Conservation (phyloP, 192 early-diverging fungal genomes). For the Umbelopsis isabellina region DNA sequence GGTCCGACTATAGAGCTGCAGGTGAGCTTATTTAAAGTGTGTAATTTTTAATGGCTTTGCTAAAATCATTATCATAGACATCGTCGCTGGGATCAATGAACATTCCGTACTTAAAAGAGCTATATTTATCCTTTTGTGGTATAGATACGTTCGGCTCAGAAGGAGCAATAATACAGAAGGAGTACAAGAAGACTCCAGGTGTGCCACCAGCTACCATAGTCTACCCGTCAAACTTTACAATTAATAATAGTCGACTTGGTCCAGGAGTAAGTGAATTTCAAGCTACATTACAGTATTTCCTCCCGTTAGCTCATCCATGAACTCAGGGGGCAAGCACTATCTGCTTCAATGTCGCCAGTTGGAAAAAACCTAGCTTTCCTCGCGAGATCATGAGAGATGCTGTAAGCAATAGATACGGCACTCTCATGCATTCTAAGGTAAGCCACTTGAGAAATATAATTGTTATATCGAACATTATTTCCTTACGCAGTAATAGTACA, state of each 20-base stretch:
- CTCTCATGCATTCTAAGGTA: conserved; percentile 48
- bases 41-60: not conserved
- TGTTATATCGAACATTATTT: not conserved
- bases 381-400: conserved; percentile 34
- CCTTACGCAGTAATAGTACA: conserved; percentile 31
- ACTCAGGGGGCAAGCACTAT: conserved; percentile 41
- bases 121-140: conserved; percentile 49
- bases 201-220: conserved; percentile 44
- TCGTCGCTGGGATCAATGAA: conserved; percentile 50
- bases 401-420: conserved; percentile 36
- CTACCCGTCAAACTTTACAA: conserved; percentile 47
- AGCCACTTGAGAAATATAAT: not conserved
- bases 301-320: not conserved
- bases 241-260: conserved; percentile 37
- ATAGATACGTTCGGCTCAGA: conserved; percentile 24
- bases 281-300: not conserved
- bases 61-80: conserved; percentile 32
- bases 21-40: conserved; percentile 26
- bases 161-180: conserved; percentile 10
- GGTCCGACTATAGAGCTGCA: conserved; percentile 47
- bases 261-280: conserved; percentile 22
- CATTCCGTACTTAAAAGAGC: conserved; percentile 38
- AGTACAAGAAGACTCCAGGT: not conserved
- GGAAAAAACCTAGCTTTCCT: conserved; percentile 40
- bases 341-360: conserved; percentile 30